phyloP scores from a whole-genome alignment of 2,329 filamentous ascomycete genomes.

The Colletotrichum trifolii region DNA sequence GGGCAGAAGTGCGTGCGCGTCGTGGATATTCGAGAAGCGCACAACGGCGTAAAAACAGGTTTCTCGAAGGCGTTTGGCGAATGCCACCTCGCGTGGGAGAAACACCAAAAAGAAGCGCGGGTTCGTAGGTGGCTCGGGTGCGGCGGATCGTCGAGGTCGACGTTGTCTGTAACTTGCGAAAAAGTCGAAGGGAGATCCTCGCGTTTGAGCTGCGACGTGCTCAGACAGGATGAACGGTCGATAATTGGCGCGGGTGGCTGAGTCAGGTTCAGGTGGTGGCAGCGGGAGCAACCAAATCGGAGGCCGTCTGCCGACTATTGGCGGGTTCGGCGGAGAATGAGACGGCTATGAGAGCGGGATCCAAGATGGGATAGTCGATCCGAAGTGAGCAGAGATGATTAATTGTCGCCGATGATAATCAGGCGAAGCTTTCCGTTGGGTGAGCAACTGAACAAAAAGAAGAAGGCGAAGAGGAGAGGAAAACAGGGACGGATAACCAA shows the following conservation, averaged over 20 bases:
- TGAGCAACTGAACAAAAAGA: constrained; percentile 40
- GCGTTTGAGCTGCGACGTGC: constrained; percentile 16
- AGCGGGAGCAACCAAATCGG: constrained; percentile 20
- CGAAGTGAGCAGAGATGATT: constrained; percentile 5
- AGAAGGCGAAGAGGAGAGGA: constrained; percentile 3
- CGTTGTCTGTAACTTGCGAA: background rate
- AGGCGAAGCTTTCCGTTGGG: constrained; percentile 13
- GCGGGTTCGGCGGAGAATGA: constrained; percentile 28
- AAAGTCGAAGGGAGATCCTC: constrained; percentile 10
- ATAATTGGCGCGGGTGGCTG: constrained; percentile 32
- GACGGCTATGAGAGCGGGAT: constrained; percentile 24
- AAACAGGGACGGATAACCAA: constrained; percentile 3
- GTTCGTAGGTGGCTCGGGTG: constrained; percentile 13
- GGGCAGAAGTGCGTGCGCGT: background rate
- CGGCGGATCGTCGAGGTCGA: constrained; percentile 7
- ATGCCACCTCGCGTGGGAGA: constrained; percentile 11
- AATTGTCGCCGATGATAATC: constrained; percentile 24
- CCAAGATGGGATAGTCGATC: constrained; percentile 12
- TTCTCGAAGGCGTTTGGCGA: background rate
- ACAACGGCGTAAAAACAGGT: too few relatives aligned
- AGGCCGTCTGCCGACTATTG: constrained; percentile 26
- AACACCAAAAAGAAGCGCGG: background rate
- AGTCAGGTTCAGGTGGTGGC: constrained; percentile 34
- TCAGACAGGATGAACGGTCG: constrained; percentile 31
- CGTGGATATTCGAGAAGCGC: constrained; percentile 5